Percentiles rank a stretch among this genome's conserved stretches.
Evolutionary conservation across 164 flowering plant species (phyloP).

Genomic region (Hamamelis virginiana): DNA sequence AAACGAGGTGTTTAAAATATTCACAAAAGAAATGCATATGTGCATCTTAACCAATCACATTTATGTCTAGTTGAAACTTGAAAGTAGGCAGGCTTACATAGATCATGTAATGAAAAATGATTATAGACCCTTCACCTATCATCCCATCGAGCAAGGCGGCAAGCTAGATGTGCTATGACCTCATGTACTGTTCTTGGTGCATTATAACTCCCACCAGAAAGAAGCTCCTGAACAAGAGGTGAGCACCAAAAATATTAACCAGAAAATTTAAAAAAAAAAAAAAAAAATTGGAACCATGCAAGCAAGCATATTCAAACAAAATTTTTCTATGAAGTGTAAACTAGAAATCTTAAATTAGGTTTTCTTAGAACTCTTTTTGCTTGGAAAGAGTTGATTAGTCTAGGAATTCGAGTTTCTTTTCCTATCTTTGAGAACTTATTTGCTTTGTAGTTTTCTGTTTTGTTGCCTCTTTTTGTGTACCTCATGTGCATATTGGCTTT

Average conservation of each 20-base stretch:
- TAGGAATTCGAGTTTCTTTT: too few species aligned
- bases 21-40: too few species aligned
- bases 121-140: conserved; percentile 57
- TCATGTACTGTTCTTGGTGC: conserved; percentile 82
- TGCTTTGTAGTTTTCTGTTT: too few species aligned
- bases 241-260: not conserved
- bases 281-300: not conserved
- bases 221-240: conserved; percentile 61
- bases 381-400: too few species aligned
- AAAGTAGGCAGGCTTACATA: not conserved
- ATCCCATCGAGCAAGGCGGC: conserved; percentile 93
- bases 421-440: too few species aligned
- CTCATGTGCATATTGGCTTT: too few species aligned
- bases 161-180: conserved; percentile 74
- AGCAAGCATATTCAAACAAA: not conserved
- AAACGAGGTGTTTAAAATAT: too few species aligned
- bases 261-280: not conserved
- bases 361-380: too few species aligned
- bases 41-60: too few species aligned
- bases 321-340: too few species aligned
- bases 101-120: not conserved
- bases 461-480: too few species aligned
- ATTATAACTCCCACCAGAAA: conserved; percentile 68
- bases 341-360: too few species aligned
- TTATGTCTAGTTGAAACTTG: not conserved